phyloP scores from a whole-genome alignment of 2,329 filamentous ascomycete species.

The Cercospora nicotianae region DNA sequence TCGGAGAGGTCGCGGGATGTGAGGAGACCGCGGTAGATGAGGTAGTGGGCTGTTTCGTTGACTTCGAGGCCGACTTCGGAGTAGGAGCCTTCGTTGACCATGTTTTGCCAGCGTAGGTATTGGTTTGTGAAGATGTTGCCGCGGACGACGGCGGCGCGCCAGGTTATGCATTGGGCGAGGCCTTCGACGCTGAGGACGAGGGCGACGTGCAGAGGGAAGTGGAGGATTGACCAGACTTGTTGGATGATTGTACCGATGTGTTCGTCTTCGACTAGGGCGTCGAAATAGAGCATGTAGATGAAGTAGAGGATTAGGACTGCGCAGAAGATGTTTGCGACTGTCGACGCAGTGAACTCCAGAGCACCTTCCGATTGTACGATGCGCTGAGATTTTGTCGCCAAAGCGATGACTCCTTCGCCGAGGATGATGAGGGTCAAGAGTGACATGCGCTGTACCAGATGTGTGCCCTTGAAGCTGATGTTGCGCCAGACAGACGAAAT shows the following conservation, averaged over 20 bases:
- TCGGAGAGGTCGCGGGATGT: constrained; percentile 7
- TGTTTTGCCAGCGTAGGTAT: background rate
- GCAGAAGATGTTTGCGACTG: constrained; percentile 39
- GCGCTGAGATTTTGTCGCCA: constrained; percentile 38
- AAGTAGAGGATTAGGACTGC: constrained; percentile 39
- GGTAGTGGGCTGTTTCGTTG: constrained; percentile 18
- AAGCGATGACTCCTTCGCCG: constrained; percentile 43
- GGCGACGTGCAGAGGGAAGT: constrained; percentile 31
- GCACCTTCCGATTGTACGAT: constrained; percentile 36
- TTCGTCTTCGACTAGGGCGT: constrained; percentile 23
- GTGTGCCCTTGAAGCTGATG: constrained; percentile 44
- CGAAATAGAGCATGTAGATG: constrained; percentile 33
- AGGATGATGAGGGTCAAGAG: constrained; percentile 43
- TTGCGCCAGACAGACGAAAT: constrained; percentile 39
- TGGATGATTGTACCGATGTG: constrained; percentile 30
- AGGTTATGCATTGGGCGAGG: constrained; percentile 38
- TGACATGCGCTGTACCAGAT: constrained; percentile 42
- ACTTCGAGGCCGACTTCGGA: constrained; percentile 9
- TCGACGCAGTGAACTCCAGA: constrained; percentile 24
- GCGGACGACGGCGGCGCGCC: constrained; percentile 31
- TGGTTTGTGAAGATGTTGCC: constrained; percentile 15
- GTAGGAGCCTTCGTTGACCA: constrained; percentile 4
- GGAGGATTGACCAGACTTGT: constrained; percentile 30
- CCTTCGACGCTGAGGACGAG: constrained; percentile 28
- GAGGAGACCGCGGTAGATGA: constrained; percentile 19